Percentiles rank a stretch among this genome's conserved stretches.
Conservation (phyloP, 805 yeast genomes). For the Maudiozyma pseudohumilis region DNA sequence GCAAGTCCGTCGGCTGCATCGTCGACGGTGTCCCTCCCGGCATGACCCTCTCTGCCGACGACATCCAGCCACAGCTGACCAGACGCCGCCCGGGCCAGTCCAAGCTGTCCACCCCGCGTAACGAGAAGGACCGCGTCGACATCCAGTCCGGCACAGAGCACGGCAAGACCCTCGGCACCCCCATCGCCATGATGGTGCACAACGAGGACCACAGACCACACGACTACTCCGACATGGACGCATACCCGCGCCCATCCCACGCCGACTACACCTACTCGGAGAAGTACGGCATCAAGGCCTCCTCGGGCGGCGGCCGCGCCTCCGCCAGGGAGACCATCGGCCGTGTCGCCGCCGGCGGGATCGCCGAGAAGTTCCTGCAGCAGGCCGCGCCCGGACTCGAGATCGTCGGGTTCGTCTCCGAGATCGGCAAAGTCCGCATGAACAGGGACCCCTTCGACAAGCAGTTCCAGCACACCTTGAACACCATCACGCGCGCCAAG, state of each 20-base stretch:
- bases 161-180: conserved; percentile 88
- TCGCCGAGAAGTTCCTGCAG: conserved; percentile 83
- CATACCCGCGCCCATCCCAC: conserved; percentile 95
- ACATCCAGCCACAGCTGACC: conserved; percentile 89
- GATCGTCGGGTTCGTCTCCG: conserved; percentile 93
- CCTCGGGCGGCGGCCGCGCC: conserved; percentile 96
- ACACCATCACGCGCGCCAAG: conserved; percentile 74
- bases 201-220: conserved; percentile 96
- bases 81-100: conserved; percentile 98
- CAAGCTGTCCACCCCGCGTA: conserved; percentile 85
- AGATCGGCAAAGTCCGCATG: conserved; percentile 75
- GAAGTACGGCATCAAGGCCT: conserved; percentile 87
- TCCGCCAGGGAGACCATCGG: conserved; percentile 98
- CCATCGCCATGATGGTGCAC: conserved; percentile 84
- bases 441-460: conserved; percentile 59
- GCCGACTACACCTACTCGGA: conserved; percentile 90
- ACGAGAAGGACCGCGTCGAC: conserved; percentile 86
- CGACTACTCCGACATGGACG: conserved; percentile 90
- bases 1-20: conserved; percentile 94
- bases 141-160: conserved; percentile 92
- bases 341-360: conserved; percentile 97
- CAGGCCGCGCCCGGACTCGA: conserved; percentile 77
- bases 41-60: conserved; percentile 69
- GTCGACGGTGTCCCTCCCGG: conserved; percentile 99
- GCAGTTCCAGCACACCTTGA: conserved; percentile 55